A percentile compares a stretch with the other conserved stretches of the same genome.
Conservation (phyloP, 2,329 filamentous ascomycete genomes). For the Colletotrichum sp. region DNA sequence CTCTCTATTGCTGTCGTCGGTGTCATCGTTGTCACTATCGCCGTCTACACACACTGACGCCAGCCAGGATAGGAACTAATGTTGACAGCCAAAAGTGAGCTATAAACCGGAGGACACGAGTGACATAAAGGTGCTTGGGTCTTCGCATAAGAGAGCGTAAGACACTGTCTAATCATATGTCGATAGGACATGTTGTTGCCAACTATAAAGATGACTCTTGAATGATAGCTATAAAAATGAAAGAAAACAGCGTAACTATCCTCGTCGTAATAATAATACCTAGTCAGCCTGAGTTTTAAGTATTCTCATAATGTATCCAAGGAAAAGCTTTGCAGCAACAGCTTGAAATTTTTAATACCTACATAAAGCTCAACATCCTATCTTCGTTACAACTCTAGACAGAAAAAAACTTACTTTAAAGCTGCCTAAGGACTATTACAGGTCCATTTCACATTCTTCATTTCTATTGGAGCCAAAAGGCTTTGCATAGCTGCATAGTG, state of each 20-base stretch:
- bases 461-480: neutral
- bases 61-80: too few relatives aligned
- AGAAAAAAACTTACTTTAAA: neutral
- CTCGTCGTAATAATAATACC: too few relatives aligned
- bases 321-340: neutral
- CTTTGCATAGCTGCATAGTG: neutral
- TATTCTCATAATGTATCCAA: neutral
- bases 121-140: too few relatives aligned
- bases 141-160: too few relatives aligned
- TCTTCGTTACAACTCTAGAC: neutral
- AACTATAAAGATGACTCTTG: too few relatives aligned
- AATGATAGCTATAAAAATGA: too few relatives aligned
- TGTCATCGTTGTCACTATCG: neutral
- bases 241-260: too few relatives aligned
- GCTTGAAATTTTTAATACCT: fast-evolving
- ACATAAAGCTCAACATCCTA: neutral
- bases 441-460: fast-evolving
- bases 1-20: neutral
- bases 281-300: too few relatives aligned
- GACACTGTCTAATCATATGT: too few relatives aligned
- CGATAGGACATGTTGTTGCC: too few relatives aligned
- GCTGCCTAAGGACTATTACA: neutral
- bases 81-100: too few relatives aligned
- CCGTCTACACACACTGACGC: too few relatives aligned
- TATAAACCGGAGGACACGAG: fast-evolving